Conservation (phyloP, 2,329 filamentous ascomycete genomes). For the Fusarium napiforme region DNA sequence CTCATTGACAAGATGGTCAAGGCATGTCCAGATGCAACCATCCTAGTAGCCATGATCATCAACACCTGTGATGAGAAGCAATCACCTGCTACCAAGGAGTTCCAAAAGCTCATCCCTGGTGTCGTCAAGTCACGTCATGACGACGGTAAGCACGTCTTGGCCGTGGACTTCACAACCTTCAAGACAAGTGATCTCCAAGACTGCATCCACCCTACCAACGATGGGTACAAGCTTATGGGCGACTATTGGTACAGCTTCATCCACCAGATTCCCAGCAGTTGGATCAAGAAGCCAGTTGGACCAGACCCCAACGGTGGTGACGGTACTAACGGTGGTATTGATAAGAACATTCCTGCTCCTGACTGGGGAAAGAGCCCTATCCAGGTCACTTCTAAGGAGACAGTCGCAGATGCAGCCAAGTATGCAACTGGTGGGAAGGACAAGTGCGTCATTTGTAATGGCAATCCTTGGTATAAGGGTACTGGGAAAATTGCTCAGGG, state of each 20-base stretch:
- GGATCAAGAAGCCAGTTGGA: constrained; percentile 33
- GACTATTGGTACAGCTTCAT: constrained; percentile 43
- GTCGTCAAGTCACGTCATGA: constrained; percentile 1
- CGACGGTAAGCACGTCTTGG: constrained; percentile 11
- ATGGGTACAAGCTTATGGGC: constrained; percentile 30
- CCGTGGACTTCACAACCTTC: constrained; percentile 28
- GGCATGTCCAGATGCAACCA: constrained; percentile 17
- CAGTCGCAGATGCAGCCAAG: neutral
- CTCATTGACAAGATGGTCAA: constrained; percentile 23
- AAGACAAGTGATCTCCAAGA: constrained; percentile 16
- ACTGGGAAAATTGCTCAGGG: constrained; percentile 2
- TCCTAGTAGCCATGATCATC: constrained; percentile 23
- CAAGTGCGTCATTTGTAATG: neutral
- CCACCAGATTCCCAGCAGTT: constrained; percentile 31
- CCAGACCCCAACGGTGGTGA: neutral
- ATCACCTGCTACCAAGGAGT: neutral
- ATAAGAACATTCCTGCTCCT: neutral
- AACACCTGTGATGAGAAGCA: constrained; percentile 6
- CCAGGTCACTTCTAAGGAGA: neutral
- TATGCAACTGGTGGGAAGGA: neutral
- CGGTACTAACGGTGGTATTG: neutral
- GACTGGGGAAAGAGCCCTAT: constrained; percentile 2
- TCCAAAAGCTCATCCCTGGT: neutral
- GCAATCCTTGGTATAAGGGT: neutral
- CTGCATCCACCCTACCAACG: constrained; percentile 39